Evolutionary conservation across 176 grass and related monocot genomes (phyloP), one percentile per base, ranked within the genome.

Genomic region (Thinopyrum elongatum): DNA sequence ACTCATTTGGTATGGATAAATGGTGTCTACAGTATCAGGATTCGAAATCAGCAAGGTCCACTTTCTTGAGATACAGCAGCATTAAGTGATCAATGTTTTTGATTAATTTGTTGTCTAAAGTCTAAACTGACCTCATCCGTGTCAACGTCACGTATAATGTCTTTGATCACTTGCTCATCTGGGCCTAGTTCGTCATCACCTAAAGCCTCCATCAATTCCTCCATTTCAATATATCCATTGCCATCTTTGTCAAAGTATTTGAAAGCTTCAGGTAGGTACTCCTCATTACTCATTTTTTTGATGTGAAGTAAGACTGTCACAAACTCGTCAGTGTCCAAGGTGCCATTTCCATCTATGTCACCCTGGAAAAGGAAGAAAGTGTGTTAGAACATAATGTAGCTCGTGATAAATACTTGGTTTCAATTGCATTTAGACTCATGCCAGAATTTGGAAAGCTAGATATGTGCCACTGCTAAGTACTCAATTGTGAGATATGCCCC

Each of bases 161-260:
- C 89, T 42, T 90, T 83, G 71, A 93, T 60, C 53, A 92, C 88
- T 89, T 93, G 86, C 55, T 92, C 95, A 28, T 85, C 87, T 33
- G 76, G 85, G 14, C 83, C 93, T 66, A 91, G 81, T 82, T 93
- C 91, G 38, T 70, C 91, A 39, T 95, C 95, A 70, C 65, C 79
- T 63, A 95, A 80, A 75, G 93, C 93, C 74, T 98, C 93, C 81
- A 89, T 90, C 65, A 98, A 82, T 73, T 98, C 95, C 6, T 92
- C 83, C 36, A 92, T 89, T 67, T 98, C 93, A 71, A 95, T 95
- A 68, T 89, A 98, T 34, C 95, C 93, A 26, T 85, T 93, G 23
- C 83, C 87, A 35, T 98, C 89, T 89, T 98, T 95, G 74, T 95
- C 95, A 9, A 98, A 98, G 83, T 87, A 95, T 22, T 93, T 80